Conservation (phyloP, 2,329 filamentous ascomycete species). For the Didymella pomorum region DNA sequence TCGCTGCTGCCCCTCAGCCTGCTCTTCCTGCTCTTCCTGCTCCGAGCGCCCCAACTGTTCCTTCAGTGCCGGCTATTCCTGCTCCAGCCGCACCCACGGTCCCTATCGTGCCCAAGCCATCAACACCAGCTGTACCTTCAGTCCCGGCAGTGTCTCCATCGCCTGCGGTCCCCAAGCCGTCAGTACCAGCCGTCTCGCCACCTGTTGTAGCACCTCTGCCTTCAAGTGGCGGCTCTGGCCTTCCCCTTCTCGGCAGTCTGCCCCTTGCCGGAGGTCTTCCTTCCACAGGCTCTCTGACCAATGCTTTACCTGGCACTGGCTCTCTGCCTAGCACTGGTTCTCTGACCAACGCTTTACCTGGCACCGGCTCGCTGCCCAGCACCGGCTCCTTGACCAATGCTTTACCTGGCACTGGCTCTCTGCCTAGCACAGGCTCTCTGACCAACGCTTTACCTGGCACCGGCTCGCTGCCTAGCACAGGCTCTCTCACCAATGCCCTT, state of each 20-base stretch:
- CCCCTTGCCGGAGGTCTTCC: too few species aligned
- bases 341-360: too few species aligned
- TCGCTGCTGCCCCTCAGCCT: background rate
- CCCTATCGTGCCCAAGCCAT: background rate
- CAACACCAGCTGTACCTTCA: background rate
- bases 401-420: too few species aligned
- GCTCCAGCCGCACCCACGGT: background rate
- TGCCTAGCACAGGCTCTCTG: too few species aligned
- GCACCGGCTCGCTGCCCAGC: too few species aligned
- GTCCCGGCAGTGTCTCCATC: background rate
- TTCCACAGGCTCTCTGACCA: too few species aligned
- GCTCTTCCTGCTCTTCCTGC: background rate
- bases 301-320: too few species aligned
- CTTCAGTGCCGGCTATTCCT: background rate
- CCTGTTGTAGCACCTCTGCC: background rate
- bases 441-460: too few species aligned
- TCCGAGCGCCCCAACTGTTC: background rate
- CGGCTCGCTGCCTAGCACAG: too few species aligned
- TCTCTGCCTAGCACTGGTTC: too few species aligned
- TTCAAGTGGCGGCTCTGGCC: background rate
- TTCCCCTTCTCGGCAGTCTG: background rate
- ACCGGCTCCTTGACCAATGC: too few species aligned
- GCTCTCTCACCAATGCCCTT: too few species aligned
- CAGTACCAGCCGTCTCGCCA: background rate
- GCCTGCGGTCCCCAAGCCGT: background rate